Evolutionary conservation across 192 early-diverging fungal species (phyloP).

Genomic region (Coemansia sp.): DNA sequence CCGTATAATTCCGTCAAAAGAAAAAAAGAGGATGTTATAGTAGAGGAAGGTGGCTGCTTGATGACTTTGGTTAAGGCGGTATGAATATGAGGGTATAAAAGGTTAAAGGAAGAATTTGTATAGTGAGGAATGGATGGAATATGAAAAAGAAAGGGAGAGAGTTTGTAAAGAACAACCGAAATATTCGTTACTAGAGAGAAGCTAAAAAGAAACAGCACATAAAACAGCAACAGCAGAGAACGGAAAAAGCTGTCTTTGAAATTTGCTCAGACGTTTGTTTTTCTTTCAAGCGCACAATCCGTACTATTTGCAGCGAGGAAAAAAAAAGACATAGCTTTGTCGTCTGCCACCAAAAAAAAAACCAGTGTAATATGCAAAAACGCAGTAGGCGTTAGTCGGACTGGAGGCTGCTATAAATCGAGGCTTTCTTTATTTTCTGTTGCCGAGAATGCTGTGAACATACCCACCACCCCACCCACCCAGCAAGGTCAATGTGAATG

Average conservation of each 20-base stretch:
- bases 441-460: neutral
- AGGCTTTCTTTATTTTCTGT: neutral
- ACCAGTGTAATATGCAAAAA: neutral
- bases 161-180: neutral
- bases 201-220: slow-evolving; percentile 5
- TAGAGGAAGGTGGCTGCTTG: neutral
- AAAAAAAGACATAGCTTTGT: neutral
- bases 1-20: neutral
- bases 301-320: neutral
- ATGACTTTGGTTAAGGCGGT: neutral
- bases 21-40: neutral
- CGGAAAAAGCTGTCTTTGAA: neutral
- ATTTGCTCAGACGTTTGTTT: neutral
- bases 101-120: neutral
- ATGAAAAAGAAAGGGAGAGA: slow-evolving; percentile 12
- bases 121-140: slow-evolving; percentile 4
- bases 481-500: too few relatives aligned
- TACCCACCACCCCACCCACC: too few relatives aligned
- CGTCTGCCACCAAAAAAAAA: neutral
- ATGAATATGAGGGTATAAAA: neutral
- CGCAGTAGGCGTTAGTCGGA: neutral
- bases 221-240: neutral
- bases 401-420: too few relatives aligned
- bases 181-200: neutral
- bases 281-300: neutral